These are phyloP conservation scores for Verticillium isaacii DNA, from an alignment of 2,329 filamentous ascomycete genomes.

Conservation along the genomic window DNA sequence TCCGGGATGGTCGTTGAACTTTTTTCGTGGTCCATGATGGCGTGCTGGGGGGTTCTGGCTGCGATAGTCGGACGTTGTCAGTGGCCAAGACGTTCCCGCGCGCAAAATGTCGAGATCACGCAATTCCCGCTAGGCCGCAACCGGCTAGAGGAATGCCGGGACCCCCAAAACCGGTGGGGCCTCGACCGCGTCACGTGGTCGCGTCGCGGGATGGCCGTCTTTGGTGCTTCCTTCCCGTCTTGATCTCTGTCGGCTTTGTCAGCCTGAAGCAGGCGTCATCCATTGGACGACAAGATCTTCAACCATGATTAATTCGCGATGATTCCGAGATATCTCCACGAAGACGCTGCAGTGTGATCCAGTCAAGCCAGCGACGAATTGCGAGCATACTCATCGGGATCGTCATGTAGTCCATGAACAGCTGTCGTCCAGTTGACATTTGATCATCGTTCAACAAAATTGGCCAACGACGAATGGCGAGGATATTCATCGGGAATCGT, in stretches of 20 bases:
- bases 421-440: no score
- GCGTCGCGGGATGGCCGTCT: neutral
- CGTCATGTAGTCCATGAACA: no score
- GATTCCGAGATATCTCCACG: neutral
- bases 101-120: constrained; percentile 5
- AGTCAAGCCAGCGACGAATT: no score
- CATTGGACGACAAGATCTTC: neutral
- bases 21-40: constrained; percentile 1
- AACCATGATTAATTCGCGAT: neutral
- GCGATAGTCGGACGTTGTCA: neutral
- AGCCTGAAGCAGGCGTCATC: neutral
- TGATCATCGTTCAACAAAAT: no score
- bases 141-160: neutral
- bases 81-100: neutral
- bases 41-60: constrained; percentile 1
- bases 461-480: neutral
- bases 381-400: no score
- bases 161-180: neutral
- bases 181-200: neutral
- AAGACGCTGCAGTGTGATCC: neutral
- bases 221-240: neutral
- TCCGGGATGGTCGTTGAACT: neutral
- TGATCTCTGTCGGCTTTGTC: neutral
- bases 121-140: constrained; percentile 1
- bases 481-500: no score